A percentile compares a stretch with the other conserved stretches of the same genome.
These are phyloP conservation scores for Bacterosira constricta DNA, from an alignment of 108 stramenopile species.

Conservation along the genomic window DNA sequence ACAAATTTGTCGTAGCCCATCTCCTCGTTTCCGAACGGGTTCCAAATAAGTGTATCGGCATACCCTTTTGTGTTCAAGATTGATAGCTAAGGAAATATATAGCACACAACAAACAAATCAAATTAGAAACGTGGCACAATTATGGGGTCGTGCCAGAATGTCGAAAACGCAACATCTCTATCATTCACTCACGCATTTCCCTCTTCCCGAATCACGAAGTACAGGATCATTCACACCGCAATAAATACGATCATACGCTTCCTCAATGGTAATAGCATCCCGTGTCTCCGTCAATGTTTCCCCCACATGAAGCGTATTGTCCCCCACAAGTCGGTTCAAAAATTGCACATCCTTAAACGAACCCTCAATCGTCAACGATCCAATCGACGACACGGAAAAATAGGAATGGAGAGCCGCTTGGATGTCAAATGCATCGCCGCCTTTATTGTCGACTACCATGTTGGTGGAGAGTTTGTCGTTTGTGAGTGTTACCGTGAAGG, in stretches of 20 bases:
- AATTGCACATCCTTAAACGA: slow-evolving; percentile 90
- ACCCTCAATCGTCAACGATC: slow-evolving; percentile 85
- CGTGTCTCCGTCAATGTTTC: slow-evolving; percentile 89
- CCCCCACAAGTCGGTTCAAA: slow-evolving; percentile 86
- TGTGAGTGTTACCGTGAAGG: slow-evolving; percentile 80
- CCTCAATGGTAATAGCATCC: slow-evolving; percentile 79
- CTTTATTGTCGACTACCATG: slow-evolving; percentile 87
- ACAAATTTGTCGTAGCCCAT: slow-evolving; percentile 98
- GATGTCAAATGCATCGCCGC: slow-evolving; percentile 89
- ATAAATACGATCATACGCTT: slow-evolving; percentile 94
- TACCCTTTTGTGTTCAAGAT: slow-evolving; percentile 87
- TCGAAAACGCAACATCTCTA: background rate
- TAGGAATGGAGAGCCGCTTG: slow-evolving; percentile 96
- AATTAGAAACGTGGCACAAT: background rate
- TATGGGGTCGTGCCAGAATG: background rate
- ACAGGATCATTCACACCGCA: slow-evolving; percentile 92
- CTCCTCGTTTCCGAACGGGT: slow-evolving; percentile 91
- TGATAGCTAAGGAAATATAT: slow-evolving; percentile 48
- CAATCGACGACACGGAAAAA: slow-evolving; percentile 90
- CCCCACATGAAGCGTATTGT: too few relatives aligned
- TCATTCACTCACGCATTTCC: slow-evolving; percentile 64
- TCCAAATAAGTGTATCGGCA: slow-evolving; percentile 96
- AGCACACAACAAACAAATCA: background rate
- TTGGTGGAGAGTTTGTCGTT: slow-evolving; percentile 84
- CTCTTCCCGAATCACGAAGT: slow-evolving; percentile 84